Percentiles rank a stretch among this genome's conserved stretches.
Conservation (phyloP, 192 early-diverging fungal species). For the Allomyces javanicus region DNA sequence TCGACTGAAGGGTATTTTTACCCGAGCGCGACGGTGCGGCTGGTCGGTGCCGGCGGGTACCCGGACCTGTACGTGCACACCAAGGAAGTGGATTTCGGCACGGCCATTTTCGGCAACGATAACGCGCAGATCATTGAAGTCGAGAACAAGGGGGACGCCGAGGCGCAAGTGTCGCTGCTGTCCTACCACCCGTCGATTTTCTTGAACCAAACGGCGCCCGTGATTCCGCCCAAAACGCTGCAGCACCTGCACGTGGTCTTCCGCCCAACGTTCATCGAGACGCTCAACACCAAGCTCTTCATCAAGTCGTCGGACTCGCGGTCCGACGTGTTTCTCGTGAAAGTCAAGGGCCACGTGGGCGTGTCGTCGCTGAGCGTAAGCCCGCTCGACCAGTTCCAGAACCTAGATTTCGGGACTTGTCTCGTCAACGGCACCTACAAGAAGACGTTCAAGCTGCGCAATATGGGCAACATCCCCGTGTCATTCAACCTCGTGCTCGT, state of each 20-base stretch:
- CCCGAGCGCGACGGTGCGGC: constrained; percentile 11
- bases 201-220: constrained; percentile 9
- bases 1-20: neutral
- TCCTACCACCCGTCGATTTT: constrained; percentile 26
- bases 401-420: constrained; percentile 34
- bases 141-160: constrained; percentile 33
- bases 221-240: neutral
- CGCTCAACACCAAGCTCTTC: constrained; percentile 25
- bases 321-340: constrained; percentile 32
- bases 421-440: constrained; percentile 15
- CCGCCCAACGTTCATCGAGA: constrained; percentile 25
- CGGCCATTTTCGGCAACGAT: constrained; percentile 23
- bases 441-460: constrained; percentile 25
- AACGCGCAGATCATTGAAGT: constrained; percentile 22
- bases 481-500: constrained; percentile 15
- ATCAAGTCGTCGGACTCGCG: constrained; percentile 29
- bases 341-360: constrained; percentile 26
- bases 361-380: constrained; percentile 25
- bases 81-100: constrained; percentile 31
- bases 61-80: constrained; percentile 31
- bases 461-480: constrained; percentile 34
- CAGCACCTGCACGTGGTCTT: neutral
- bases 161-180: constrained; percentile 27
- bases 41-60: constrained; percentile 29
- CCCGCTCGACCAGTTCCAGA: constrained; percentile 15